phyloP scores from a whole-genome alignment of 805 yeast genomes.

The Ogataea nakhonphanomensis region DNA sequence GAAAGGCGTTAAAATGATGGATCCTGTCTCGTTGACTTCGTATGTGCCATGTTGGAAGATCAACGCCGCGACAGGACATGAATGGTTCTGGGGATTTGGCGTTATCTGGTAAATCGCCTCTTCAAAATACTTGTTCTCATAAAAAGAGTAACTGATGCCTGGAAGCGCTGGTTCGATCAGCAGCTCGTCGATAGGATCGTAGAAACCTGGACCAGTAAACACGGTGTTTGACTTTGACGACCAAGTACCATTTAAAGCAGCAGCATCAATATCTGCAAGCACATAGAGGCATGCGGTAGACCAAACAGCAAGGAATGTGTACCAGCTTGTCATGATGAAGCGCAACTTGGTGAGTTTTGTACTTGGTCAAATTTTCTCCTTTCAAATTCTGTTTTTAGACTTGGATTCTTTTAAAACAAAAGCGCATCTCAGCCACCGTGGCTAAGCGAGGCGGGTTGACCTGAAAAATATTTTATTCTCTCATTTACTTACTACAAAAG shows the following conservation, averaged over 20 bases:
- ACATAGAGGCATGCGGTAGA: background rate
- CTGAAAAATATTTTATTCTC: background rate
- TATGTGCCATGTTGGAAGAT: slow-evolving; percentile 90
- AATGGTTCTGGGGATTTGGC: slow-evolving; percentile 67
- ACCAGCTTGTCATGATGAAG: slow-evolving; percentile 4
- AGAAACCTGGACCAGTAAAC: slow-evolving; percentile 94
- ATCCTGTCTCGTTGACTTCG: slow-evolving; percentile 58
- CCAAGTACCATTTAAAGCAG: slow-evolving; percentile 84
- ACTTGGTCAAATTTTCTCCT: slow-evolving; percentile 6
- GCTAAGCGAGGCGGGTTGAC: background rate
- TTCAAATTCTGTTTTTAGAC: slow-evolving; percentile 6
- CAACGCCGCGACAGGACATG: slow-evolving; percentile 79
- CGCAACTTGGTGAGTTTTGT: background rate
- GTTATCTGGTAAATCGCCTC: slow-evolving; percentile 81
- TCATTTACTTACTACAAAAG: background rate
- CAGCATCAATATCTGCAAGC: slow-evolving; percentile 6
- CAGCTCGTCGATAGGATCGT: slow-evolving; percentile 93
- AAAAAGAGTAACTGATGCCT: slow-evolving; percentile 89
- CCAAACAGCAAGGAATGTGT: slow-evolving; percentile 2
- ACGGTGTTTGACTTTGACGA: slow-evolving; percentile 89
- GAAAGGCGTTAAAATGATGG: slow-evolving; percentile 67
- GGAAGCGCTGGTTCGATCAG: slow-evolving; percentile 94
- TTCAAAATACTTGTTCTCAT: slow-evolving; percentile 88
- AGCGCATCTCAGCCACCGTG: slow-evolving; percentile 12
- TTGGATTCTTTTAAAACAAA: background rate